Conservation (phyloP, 768 basidiomycete genomes). For the Auricularia cornea region DNA sequence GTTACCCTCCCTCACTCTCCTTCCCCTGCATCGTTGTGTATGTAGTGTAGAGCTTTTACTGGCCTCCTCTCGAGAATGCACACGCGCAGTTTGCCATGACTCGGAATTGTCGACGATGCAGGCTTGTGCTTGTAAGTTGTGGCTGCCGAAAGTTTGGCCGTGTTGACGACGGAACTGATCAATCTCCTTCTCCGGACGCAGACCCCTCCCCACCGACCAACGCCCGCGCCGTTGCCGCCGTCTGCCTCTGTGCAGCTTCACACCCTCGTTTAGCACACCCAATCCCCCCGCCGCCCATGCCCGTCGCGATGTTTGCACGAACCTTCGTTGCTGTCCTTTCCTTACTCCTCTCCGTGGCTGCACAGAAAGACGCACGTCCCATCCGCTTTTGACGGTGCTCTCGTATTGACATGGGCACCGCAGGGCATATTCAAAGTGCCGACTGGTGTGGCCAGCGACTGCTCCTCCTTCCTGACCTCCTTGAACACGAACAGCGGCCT, state of each 20-base stretch:
- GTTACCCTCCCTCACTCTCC: not conserved
- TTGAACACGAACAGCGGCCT: slow-evolving; percentile 59
- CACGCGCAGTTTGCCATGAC: not conserved
- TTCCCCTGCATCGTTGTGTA: not conserved
- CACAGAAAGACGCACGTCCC: not conserved
- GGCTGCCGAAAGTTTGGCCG: not conserved
- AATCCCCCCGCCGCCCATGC: not conserved
- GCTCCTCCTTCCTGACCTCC: slow-evolving; percentile 46
- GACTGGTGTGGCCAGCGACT: slow-evolving; percentile 34
- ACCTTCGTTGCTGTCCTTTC: not conserved
- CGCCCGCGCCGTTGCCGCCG: not conserved
- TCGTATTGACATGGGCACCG: not conserved
- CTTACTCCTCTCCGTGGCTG: not conserved
- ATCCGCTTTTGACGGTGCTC: not conserved
- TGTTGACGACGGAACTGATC: not conserved
- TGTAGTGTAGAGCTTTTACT: not conserved
- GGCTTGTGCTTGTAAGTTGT: no score
- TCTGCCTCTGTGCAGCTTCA: slow-evolving; percentile 3
- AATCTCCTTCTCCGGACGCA: not conserved
- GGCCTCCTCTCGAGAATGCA: not conserved
- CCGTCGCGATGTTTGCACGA: not conserved
- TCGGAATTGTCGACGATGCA: not conserved
- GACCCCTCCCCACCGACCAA: not conserved
- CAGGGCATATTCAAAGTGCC: not conserved
- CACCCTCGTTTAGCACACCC: slow-evolving; percentile 1